Evolutionary conservation across 2,329 filamentous ascomycete species (phyloP), one percentile per base, ranked within the genome.

Genomic region (Neospermospora avenae): DNA sequence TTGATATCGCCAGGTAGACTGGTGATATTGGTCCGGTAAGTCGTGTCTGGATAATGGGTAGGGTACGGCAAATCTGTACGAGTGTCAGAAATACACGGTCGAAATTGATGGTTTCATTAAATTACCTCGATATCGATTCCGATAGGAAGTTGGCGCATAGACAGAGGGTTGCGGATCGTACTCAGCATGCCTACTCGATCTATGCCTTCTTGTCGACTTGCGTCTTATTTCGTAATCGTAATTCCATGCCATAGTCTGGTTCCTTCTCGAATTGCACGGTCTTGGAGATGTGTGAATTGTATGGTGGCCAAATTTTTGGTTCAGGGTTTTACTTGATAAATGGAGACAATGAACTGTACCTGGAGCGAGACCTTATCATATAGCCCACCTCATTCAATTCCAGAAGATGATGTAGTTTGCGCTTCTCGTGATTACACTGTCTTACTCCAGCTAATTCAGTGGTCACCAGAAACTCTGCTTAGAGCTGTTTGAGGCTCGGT

Each of bases 1-100:
- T 67, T 59, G 24, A 68, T 39, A 16, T 68, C 66, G 4, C 55
- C 53, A 4, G 66, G 66, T 11, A 68, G 59, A 13, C 37, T 58
- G 4, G 45, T 66, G 14, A 68, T 57, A 35, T 57, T 57, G 3
- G 53, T 45, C 13, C 53, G n/a, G 16, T 28, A 31, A 7, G 53
- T n/a, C 16, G 53, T 34, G 20, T 34, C 28, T 7, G 39, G 53
- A 25, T 44, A 44, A 25, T 34, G 37, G 16, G 28, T 45, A 24
- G 53, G 53, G 34, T 45, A 44, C 34, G 25, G 34, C 35, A 18
- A 28, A 51, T 51, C 48, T 51, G 22, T 37, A 4, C 18, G 8
- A 20, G 4, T 34, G 18, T 51, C 34, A 7, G 16, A 42, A 42
- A n/a, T 8, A 18, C 11, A 4, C 4, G 16, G n/a, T 20, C 8